Evolutionary conservation across 495 filamentous ascomycete genomes (phyloP).

Genomic region (Jackrogersella minutella): DNA sequence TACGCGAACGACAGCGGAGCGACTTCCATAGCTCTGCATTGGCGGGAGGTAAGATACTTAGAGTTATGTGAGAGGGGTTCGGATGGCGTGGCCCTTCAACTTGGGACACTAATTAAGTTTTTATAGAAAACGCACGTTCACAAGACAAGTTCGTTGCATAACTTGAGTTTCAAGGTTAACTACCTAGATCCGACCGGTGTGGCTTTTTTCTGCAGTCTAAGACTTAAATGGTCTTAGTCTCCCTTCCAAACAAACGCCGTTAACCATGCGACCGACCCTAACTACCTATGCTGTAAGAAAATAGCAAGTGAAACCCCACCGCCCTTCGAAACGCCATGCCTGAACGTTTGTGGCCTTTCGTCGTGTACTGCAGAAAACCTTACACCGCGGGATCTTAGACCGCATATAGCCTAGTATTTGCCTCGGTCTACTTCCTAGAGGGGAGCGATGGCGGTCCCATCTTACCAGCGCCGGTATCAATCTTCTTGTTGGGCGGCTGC

Average conservation of each 20-base stretch:
- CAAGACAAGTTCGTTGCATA: constrained; percentile 4
- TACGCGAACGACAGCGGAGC: not conserved
- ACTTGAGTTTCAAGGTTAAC: constrained; percentile 23
- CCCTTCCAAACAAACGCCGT: constrained; percentile 35
- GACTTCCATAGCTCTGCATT: not conserved
- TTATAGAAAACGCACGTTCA: not conserved
- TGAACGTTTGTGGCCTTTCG: constrained; percentile 1
- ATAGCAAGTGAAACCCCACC: constrained; percentile 20
- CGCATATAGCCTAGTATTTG: not conserved
- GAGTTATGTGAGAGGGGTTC: not conserved
- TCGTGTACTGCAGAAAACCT: constrained; percentile 11
- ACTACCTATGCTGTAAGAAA: constrained; percentile 21
- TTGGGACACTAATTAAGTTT: constrained; percentile 26
- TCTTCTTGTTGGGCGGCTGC: constrained; percentile 68
- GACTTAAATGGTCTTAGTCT: constrained; percentile 17
- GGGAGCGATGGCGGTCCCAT: constrained; percentile 48
- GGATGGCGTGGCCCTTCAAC: constrained; percentile 29
- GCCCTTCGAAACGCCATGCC: constrained; percentile 26
- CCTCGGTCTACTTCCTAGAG: constrained; percentile 32
- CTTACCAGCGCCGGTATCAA: constrained; percentile 61
- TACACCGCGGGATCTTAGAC: constrained; percentile 6
- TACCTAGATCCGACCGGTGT: constrained; percentile 21
- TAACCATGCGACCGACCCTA: constrained; percentile 31
- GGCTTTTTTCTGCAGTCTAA: constrained; percentile 5
- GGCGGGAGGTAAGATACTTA: not conserved